phyloP scores from a whole-genome alignment of 805 yeast genomes.

The Nakazawaea populi region DNA sequence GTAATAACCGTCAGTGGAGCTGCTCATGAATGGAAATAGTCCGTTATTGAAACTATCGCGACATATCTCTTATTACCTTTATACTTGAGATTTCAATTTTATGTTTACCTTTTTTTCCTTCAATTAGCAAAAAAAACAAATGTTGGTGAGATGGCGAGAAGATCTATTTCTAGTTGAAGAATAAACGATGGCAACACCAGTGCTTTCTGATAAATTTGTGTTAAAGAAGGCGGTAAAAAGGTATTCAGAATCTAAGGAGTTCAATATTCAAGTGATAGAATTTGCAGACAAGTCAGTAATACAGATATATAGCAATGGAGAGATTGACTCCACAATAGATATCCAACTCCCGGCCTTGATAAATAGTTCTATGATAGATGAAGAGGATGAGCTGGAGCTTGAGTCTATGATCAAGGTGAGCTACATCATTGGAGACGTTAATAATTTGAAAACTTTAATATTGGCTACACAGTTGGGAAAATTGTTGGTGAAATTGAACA shows the following conservation, averaged over 20 bases:
- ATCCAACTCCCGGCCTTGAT: constrained; percentile 31
- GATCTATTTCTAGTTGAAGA: too few relatives aligned
- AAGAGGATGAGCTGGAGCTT: not conserved
- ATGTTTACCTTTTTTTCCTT: not conserved
- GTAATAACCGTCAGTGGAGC: not conserved
- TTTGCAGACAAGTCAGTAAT: constrained; percentile 3
- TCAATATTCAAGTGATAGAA: not conserved
- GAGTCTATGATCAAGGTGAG: constrained; percentile 4
- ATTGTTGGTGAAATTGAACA: constrained; percentile 17
- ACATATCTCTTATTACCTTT: not conserved
- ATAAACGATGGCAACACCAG: not conserved
- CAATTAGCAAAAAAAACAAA: not conserved
- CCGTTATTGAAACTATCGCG: not conserved
- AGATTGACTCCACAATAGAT: constrained; percentile 7
- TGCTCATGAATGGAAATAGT: not conserved
- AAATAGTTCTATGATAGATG: constrained; percentile 20
- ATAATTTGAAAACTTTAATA: constrained; percentile 39
- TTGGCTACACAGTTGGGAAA: constrained; percentile 33
- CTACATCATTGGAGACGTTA: constrained; percentile 27
- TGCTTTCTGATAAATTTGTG: not conserved
- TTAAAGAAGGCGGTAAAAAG: not conserved
- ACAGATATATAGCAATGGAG: constrained; percentile 7
- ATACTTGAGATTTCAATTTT: not conserved
- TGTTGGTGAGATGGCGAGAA: too few relatives aligned
- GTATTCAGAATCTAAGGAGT: not conserved